phyloP scores from a whole-genome alignment of 441 rosid genomes.

The Pelargonium australe region DNA sequence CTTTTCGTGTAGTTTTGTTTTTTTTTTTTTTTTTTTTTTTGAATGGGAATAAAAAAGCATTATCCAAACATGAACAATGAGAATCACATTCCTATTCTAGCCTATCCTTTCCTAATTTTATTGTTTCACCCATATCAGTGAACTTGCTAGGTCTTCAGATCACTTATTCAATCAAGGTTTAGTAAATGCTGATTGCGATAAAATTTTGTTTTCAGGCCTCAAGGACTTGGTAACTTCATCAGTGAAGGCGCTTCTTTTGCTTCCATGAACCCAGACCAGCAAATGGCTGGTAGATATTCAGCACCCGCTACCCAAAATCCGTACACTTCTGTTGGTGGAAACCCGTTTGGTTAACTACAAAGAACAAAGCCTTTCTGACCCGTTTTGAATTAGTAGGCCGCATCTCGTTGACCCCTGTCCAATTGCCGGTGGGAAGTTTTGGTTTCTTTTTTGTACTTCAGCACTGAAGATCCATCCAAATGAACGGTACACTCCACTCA shows the following conservation, averaged over 20 bases:
- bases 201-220: constrained; percentile 37
- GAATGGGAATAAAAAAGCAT: too few relatives aligned
- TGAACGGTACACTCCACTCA: neutral
- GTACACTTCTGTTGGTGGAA: constrained; percentile 49
- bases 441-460: too few relatives aligned
- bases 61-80: too few relatives aligned
- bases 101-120: too few relatives aligned
- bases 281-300: constrained; percentile 33
- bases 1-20: too few relatives aligned
- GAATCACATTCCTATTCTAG: too few relatives aligned
- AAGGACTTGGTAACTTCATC: constrained; percentile 32
- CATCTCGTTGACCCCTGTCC: constrained; percentile 23
- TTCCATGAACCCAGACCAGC: constrained; percentile 39
- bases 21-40: too few relatives aligned
- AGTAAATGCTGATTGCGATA: neutral
- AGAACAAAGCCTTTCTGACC: constrained; percentile 9
- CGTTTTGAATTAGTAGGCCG: constrained; percentile 21
- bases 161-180: neutral
- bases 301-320: constrained; percentile 35
- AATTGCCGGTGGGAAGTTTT: too few relatives aligned
- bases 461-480: constrained; percentile 17
- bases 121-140: neutral
- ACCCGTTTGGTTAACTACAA: constrained; percentile 56
- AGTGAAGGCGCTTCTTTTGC: constrained; percentile 29
- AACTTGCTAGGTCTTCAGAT: neutral